These are phyloP conservation scores for Saccharomyces paradoxus DNA, from an alignment of 805 yeast species.

Conservation along the genomic window DNA sequence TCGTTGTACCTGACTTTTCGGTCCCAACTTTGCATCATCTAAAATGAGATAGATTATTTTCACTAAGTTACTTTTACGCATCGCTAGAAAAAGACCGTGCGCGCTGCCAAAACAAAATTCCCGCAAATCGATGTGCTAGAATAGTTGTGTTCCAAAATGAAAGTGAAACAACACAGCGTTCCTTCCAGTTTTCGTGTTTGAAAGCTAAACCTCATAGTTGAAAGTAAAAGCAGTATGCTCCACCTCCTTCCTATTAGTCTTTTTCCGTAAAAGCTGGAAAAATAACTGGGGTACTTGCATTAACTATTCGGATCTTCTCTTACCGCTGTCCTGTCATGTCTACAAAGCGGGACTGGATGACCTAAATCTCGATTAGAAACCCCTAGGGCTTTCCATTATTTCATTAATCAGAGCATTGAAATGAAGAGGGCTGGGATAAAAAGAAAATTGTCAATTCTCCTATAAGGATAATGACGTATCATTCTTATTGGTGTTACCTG, in stretches of 20 bases:
- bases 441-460: not conserved
- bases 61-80: not conserved
- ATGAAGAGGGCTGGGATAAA: not conserved
- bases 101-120: not conserved
- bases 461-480: not conserved
- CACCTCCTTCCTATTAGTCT: not conserved
- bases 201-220: not conserved
- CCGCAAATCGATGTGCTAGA: not conserved
- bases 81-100: not conserved
- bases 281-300: not conserved
- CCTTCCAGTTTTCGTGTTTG: not conserved
- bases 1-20: not conserved
- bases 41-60: not conserved
- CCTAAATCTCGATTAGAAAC: not conserved
- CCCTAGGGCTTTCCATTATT: not conserved
- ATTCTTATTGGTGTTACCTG: not conserved
- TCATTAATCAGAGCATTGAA: not conserved
- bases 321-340: not conserved
- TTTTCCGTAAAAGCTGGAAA: not conserved
- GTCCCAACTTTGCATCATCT: not conserved
- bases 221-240: not conserved
- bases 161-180: not conserved
- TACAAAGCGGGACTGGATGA: not conserved
- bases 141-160: not conserved
- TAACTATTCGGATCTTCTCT: not conserved